A percentile compares a stretch with the other conserved stretches of the same genome.
phyloP scores from a whole-genome alignment of 345 rosid species.

The Heritiera littoralis region DNA sequence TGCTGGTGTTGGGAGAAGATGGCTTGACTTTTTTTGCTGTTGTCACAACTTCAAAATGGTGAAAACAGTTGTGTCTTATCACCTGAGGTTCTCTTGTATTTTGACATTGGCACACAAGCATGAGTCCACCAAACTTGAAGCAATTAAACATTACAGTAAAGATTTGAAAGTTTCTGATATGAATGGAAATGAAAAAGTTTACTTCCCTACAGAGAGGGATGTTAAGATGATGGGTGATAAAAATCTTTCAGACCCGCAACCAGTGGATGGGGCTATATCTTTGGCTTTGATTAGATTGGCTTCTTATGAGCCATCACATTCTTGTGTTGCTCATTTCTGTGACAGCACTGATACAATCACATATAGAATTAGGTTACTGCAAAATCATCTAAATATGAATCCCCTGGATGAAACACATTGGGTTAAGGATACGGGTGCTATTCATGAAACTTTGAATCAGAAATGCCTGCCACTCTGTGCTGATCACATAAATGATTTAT shows the following conservation, averaged over 20 bases:
- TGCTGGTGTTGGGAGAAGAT: conserved; percentile 82
- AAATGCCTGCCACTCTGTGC: conserved; percentile 78
- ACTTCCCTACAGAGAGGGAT: conserved; percentile 81
- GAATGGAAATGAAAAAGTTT: conserved; percentile 52
- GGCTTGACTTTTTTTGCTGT: conserved; percentile 94
- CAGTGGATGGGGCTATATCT: conserved; percentile 78
- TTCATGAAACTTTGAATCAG: conserved; percentile 60
- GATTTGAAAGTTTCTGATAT: conserved; percentile 61
- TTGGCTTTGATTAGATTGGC: conserved; percentile 75
- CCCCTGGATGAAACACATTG: conserved; percentile 57
- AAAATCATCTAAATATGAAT: conserved; percentile 45
- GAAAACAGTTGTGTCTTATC: conserved; percentile 77
- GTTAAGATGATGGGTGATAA: conserved; percentile 95
- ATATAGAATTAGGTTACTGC: conserved; percentile 67
- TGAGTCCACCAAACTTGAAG: conserved; percentile 77
- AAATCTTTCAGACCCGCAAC: conserved; percentile 75
- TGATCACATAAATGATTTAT: conserved; percentile 61
- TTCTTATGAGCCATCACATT: conserved; percentile 55
- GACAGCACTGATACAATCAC: conserved; percentile 50
- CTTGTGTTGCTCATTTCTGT: conserved; percentile 79
- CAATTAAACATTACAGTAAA: conserved; percentile 77
- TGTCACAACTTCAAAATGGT: conserved; percentile 88
- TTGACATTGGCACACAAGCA: conserved; percentile 90
- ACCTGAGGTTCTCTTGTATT: conserved; percentile 88
- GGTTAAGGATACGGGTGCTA: conserved; percentile 57